Evolutionary conservation across 1,284 basidiomycete species (phyloP).

Genomic region (Flammula alnicola): DNA sequence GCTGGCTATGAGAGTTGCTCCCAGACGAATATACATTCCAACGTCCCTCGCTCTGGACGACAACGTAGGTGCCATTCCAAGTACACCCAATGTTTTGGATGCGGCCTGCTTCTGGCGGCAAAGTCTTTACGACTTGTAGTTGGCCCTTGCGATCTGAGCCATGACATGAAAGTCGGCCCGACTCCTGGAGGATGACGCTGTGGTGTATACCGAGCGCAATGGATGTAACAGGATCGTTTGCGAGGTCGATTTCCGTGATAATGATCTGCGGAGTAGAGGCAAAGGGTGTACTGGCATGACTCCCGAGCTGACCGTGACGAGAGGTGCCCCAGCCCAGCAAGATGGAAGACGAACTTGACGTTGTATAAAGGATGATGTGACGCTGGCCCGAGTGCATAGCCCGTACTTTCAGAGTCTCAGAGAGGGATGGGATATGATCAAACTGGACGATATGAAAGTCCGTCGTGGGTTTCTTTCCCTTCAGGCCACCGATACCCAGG

Average conservation of each 20-base stretch:
- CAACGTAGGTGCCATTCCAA: constrained; percentile 82
- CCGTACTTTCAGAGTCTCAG: constrained; percentile 36
- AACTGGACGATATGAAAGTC: constrained; percentile 50
- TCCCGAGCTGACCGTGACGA: constrained; percentile 81
- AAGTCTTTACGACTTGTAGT: constrained; percentile 46
- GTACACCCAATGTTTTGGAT: constrained; percentile 62
- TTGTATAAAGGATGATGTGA: constrained; percentile 62
- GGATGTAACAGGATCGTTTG: constrained; percentile 32
- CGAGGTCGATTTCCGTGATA: constrained; percentile 21
- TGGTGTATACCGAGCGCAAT: constrained; percentile 72
- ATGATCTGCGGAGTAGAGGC: constrained; percentile 41
- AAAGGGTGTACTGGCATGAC: constrained; percentile 30
- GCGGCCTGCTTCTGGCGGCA: background rate
- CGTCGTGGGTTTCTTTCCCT: constrained; percentile 18
- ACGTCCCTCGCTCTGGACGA: constrained; percentile 31
- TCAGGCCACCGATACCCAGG: constrained; percentile 57
- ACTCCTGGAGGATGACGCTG: constrained; percentile 57
- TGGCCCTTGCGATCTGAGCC: constrained; percentile 79
- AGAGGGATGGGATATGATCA: constrained; percentile 35
- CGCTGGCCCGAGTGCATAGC: constrained; percentile 71
- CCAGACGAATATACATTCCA: constrained; percentile 58
- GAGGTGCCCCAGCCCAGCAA: constrained; percentile 83
- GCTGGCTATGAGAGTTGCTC: constrained; percentile 72
- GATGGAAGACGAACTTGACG: constrained; percentile 28
- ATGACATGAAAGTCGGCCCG: constrained; percentile 53